Evolutionary conservation across 2,329 filamentous ascomycete species (phyloP), one percentile per base, ranked within the genome.

Genomic region (Aspergillus sojae): DNA sequence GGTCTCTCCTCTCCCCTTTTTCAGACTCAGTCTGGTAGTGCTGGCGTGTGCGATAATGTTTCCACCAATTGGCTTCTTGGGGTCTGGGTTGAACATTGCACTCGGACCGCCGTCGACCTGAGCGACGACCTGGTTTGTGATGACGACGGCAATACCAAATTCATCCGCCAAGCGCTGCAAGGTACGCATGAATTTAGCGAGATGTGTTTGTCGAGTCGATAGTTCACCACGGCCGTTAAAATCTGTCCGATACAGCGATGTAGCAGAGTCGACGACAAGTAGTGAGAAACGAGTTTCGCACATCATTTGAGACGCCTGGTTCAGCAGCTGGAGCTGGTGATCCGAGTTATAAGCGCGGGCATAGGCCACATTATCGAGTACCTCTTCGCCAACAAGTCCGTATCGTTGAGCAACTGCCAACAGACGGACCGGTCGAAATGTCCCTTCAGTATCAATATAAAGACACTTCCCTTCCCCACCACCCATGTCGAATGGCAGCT

Each of bases 31-130:
- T 74, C 95, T 86, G 2, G 95, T 99, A 1, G 95, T 99, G 74
- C 93, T 97, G 58, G 95, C 94, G 78, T 99, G 95, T 3, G 96
- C 95, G 76, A 99, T 98, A 70, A 99, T 99, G 79, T 99, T 98
- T 68, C 95, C 95, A 70, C 95, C 95, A 76, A 99, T 97, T 0
- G 95, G 95, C 79, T 99, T 99, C 86, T 99, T 99, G 9, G 95
- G 95, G 74, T 99, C 96, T 0, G 96, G 95, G 71, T 99, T 99
- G 84, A 97, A 99, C 95, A 99, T 99, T 65, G 94, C 89, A 74
- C 91, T 94, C 34, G 94, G 94, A 3, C 95, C 95, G 67, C 95
- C 95, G 75, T 99, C 95, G 10, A 99, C 95, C 78, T 99, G 96
- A 11, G 95, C 95, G 46, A 99, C 96, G 34, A 99, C 95, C 78